Evolutionary conservation across 345 rosid genomes (phyloP), one percentile per base, ranked within the genome.

Genomic region (Reutealis trisperma): DNA sequence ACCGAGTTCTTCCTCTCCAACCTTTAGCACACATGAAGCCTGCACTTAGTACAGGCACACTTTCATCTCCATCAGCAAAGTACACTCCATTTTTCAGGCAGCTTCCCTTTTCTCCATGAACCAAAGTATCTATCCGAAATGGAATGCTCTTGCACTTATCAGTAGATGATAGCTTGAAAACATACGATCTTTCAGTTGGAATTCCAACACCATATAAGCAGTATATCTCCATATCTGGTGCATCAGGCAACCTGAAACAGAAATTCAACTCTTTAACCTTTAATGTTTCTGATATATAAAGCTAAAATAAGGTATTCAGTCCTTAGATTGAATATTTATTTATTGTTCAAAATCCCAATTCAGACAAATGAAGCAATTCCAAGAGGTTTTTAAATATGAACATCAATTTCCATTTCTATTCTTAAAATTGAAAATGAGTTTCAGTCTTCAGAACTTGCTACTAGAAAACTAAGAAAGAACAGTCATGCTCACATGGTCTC

Each of bases 21-120:
- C 89, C 94, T 75, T 84, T 90, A 3, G 90, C 92, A 12, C 93
- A 91, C 96, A 89, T 93, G 84, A 86, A 91, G 14, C 96, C 93
- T 0, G 96, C 84, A 63, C 96, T 91, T 27, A 87, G 47, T 21
- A 89, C 92, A 0, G 96, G 96, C 8, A 93, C 88, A 32, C 85
- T 93, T 63, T 83, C 92, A 14, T 93, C 92, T 0, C 96, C 92
- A 2, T 91, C 94, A 3, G 70, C 87, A 6, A 80, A 88, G 54
- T 75, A 64, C 0, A 88, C 87, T 71, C 93, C 93, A 4, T 86
- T 84, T 66, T 74, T 89, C 79, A 90, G 66, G 87, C 91, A 86
- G 70, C 83, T 78, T 25, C 71, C 78, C 1, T 75, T 70, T 12
- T 83, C 85, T 74, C 90, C 91, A 58, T 87, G 59, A 1, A 71